Conservation (phyloP, 495 filamentous ascomycete species). For the Sordaria brevicollis region DNA sequence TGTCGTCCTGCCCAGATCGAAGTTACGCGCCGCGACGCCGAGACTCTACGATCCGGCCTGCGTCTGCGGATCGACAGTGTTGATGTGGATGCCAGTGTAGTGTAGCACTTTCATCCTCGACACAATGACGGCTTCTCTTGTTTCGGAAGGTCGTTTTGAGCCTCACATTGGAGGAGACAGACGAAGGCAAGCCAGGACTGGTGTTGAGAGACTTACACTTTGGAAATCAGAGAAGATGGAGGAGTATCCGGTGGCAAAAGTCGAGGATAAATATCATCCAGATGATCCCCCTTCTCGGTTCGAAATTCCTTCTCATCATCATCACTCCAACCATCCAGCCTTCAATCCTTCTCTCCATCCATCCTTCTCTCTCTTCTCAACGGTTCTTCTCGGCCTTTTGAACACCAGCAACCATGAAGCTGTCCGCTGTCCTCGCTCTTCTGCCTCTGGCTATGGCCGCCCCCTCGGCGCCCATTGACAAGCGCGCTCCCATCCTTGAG, state of each 20-base stretch:
- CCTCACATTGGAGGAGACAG: not conserved
- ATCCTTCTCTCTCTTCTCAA: not conserved
- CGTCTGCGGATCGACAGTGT: not conserved
- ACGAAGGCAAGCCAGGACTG: too few relatives aligned
- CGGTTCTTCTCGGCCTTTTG: not conserved
- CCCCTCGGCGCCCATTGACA: constrained; percentile 9
- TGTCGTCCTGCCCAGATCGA: not conserved
- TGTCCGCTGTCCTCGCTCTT: constrained; percentile 12
- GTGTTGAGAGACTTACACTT: not conserved
- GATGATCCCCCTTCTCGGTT: not conserved
- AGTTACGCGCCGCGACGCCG: not conserved
- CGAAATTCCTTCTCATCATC: not conserved
- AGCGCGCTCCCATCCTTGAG: constrained; percentile 5
- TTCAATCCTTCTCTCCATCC: not conserved
- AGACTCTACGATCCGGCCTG: not conserved
- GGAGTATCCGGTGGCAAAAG: not conserved
- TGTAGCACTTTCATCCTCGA: too few relatives aligned
- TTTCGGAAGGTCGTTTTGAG: not conserved
- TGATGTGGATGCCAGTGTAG: not conserved
- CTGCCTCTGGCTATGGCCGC: constrained; percentile 12
- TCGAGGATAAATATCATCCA: not conserved
- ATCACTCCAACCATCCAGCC: not conserved
- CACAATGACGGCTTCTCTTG: not conserved
- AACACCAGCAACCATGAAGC: not conserved
- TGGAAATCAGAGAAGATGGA: not conserved